Base-by-base conservation (phyloP, 139 green algal species). In the Pseudopediastrum boryanum region DNA sequence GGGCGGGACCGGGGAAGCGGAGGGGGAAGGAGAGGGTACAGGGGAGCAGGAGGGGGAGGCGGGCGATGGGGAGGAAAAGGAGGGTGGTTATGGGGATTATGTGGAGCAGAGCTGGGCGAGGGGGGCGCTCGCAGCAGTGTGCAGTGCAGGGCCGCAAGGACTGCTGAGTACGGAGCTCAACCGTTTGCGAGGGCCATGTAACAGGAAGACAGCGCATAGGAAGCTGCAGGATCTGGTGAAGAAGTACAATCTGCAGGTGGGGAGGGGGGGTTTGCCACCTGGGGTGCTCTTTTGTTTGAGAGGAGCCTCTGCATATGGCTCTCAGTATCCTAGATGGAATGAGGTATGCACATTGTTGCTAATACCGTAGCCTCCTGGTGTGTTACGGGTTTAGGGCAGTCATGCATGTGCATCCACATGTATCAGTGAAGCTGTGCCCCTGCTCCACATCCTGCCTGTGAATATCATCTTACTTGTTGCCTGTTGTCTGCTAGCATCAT, bases 201-300 rank as follows among this genome's bases (percentile, higher is more conserved):
- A 2, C 25, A 74, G 31, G 61, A 81, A 74, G 62, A 13, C 63
- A 10, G 19, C 69, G 25, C 35, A 70, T 21, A 52, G 19, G 43
- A 78, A 41, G 63, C 77, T 89, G 77, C 42, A 61, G 9, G 85
- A 87, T 3, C 23, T 85, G 36, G 59, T 79, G 25, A 75, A 75
- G 42, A 44, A 50, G 5, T 70, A 77, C 65, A 54, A 51, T 48
- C 59, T 87, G 2, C 5, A 67, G 16, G 59, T 67, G 54, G 10
- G 54, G 59, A 36, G 59, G 31, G 59, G 25, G 46, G 13, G 13
- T 12, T 12, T 56, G 46, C 13, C 46, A 16, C 46, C n/a, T n/a
- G n/a, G n/a, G n/a, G n/a, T n/a, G n/a, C n/a, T n/a, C n/a, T n/a
- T n/a, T n/a, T n/a, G n/a, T n/a, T n/a, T n/a, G n/a, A n/a, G n/a